Evolutionary conservation across 1,139 yeast genomes (phyloP), one percentile per base, ranked within the genome.

Genomic region (Blastobotrys apis): DNA sequence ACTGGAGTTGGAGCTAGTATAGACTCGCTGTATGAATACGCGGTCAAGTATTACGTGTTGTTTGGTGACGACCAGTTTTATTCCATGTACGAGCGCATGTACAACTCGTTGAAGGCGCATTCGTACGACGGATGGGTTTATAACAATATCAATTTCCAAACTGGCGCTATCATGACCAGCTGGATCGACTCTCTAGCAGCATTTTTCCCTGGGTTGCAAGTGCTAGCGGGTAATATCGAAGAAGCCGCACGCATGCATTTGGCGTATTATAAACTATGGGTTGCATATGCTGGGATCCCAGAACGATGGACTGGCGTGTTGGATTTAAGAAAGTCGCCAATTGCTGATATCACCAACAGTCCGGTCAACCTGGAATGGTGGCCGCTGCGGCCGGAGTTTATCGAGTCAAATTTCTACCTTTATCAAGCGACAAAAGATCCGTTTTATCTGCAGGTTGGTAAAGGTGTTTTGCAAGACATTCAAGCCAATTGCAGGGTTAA

Each of bases 21-120:
- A n/a, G 97, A 90, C 64, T 87, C 96, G 0, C 86, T 85, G 57
- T 90, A 84, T 60, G 97, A 90, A 59, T 86, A 90, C 61, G 85
- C 95, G 0, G 71, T 86, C 31, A 90, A 90, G 58, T 79, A 81
- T 21, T 70, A 90, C 2, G 75, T 88, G 10, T 58, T 90, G 8
- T 87, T 88, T 51, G 71, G 84, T 54, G 95, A 88, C 59, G 69
- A 71, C 13, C 67, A 72, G 29, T 71, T 84, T 60, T 71, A 74
- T 64, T 59, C 69, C 0, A 78, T 86, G 0, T 90, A 90, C 75
- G 64, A 72, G 27, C 71, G 84, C 0, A 52, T 64, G 33, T 82
- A 82, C 55, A 68, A 66, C 38, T 77, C 95, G 0, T 65, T 90
- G 4, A 64, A 68, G 6, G 67, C 67, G 2, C 75, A 77, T 52